Conservation (phyloP, 1,139 yeast species). For the Magnusiomyces fungicola region DNA sequence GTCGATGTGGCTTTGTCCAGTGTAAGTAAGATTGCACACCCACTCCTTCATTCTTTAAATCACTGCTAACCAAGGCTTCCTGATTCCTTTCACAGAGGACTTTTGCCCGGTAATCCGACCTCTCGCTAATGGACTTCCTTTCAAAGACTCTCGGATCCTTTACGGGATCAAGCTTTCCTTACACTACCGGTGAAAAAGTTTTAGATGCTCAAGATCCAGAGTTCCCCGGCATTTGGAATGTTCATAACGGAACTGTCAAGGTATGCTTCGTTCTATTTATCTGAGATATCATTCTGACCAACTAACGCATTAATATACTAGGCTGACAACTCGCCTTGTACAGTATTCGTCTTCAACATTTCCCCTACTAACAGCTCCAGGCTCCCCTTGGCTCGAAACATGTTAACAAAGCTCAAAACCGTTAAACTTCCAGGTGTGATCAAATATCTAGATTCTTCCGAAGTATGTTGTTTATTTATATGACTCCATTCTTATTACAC, state of each 20-base stretch:
- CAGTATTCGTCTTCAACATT: slow-evolving; percentile 59
- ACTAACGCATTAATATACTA: slow-evolving; percentile 17
- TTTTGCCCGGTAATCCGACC: no score
- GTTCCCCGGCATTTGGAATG: slow-evolving; percentile 40
- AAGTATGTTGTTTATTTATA: slow-evolving; percentile 20
- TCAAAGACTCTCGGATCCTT: slow-evolving; percentile 32
- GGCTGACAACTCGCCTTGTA: slow-evolving; percentile 37
- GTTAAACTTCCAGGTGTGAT: slow-evolving; percentile 76
- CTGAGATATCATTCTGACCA: neutral
- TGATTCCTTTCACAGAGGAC: no score
- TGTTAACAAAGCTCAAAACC: slow-evolving; percentile 56
- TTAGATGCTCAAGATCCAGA: slow-evolving; percentile 19
- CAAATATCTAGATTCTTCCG: slow-evolving; percentile 60
- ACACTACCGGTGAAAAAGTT: slow-evolving; percentile 24
- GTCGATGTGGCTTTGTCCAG: no score
- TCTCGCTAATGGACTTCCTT: slow-evolving; percentile 35
- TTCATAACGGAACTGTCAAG: slow-evolving; percentile 40
- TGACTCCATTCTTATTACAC: neutral
- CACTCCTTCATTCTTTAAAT: no score
- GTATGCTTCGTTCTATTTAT: slow-evolving; percentile 15
- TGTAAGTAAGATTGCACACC: no score
- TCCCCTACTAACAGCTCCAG: slow-evolving; percentile 35
- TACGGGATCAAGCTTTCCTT: slow-evolving; percentile 30
- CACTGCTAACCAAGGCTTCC: no score
- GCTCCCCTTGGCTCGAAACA: slow-evolving; percentile 52